Evolutionary conservation across 495 filamentous ascomycete genomes (phyloP).

Genomic region (Xylaria flabelliformis): DNA sequence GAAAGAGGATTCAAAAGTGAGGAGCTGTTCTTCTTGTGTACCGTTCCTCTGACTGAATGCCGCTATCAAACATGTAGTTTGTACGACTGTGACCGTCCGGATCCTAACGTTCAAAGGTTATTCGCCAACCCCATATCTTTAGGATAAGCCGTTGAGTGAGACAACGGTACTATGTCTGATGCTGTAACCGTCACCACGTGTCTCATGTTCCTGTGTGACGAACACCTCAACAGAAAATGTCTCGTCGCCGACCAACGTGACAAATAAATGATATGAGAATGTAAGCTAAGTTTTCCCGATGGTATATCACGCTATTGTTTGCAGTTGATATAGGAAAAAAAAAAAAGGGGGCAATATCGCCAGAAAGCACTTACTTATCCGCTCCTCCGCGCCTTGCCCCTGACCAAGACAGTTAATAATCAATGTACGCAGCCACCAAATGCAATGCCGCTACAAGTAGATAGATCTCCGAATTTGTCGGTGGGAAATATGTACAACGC

Average conservation of each 20-base stretch:
- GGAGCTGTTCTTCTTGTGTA: not conserved
- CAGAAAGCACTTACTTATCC: not conserved
- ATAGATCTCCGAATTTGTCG: not conserved
- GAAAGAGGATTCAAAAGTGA: not conserved
- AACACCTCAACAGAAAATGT: not conserved
- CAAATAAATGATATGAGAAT: not conserved
- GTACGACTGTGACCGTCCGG: not conserved
- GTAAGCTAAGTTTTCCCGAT: not conserved
- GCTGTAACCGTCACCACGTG: not conserved
- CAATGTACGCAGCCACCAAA: not conserved
- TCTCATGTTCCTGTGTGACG: conserved; percentile 6
- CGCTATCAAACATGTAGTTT: not conserved
- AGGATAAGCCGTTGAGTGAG: not conserved
- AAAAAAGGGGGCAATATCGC: not conserved
- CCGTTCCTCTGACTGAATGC: not conserved
- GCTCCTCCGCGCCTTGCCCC: not conserved
- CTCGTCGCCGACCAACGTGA: not conserved
- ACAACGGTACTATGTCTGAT: not conserved
- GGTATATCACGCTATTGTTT: not conserved
- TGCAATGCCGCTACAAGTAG: conserved; percentile 8
- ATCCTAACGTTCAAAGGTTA: not conserved
- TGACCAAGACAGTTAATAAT: not conserved
- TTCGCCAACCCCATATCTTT: not conserved
- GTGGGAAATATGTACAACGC: not conserved
- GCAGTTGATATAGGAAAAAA: not conserved